These are phyloP conservation scores for Metschnikowia orientalis DNA, from an alignment of 805 yeast species.

Conservation along the genomic window DNA sequence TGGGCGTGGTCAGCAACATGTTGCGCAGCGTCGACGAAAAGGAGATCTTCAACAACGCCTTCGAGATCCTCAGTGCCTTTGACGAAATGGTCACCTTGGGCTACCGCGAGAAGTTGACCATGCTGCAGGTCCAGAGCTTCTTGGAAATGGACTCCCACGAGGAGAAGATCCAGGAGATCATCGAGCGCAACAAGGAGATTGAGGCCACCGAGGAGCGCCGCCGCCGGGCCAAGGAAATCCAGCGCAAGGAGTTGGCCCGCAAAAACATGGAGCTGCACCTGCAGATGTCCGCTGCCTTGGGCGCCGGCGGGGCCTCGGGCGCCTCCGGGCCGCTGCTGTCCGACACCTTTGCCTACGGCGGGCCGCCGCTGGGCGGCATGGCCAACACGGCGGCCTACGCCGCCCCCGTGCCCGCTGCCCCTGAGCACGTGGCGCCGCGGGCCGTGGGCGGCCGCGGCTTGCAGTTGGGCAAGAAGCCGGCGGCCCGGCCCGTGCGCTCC, in stretches of 20 bases:
- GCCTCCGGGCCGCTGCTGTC: conserved; percentile 1
- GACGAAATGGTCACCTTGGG: conserved; percentile 92
- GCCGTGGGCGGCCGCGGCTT: conserved; percentile 59
- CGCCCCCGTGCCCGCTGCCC: conserved; percentile 29
- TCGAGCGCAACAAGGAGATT: conserved; percentile 91
- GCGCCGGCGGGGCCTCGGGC: conserved; percentile 5
- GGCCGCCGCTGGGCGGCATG: conserved; percentile 16
- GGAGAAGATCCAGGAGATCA: conserved; percentile 96
- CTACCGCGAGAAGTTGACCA: conserved; percentile 78
- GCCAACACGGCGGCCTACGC: conserved; percentile 3
- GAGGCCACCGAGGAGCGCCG: conserved; percentile 97
- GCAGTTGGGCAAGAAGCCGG: conserved; percentile 64
- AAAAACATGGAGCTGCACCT: conserved; percentile 51
- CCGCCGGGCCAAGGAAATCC: conserved; percentile 87
- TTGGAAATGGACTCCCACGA: conserved; percentile 98
- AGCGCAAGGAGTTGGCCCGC: conserved; percentile 68
- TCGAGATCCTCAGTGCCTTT: conserved; percentile 84
- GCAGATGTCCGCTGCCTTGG: conserved; percentile 18
- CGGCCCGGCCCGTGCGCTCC: conserved; percentile 24
- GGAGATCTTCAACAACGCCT: conserved; percentile 79
- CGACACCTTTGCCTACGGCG: conserved; percentile 13
- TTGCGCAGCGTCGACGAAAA: conserved; percentile 72
- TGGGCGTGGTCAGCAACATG: conserved; percentile 73
- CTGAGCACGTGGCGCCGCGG: conserved; percentile 7
- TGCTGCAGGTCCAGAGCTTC: conserved; percentile 80